Evolutionary conservation across 768 basidiomycete species (phyloP).

Genomic region (Rhodotorula graminis): DNA sequence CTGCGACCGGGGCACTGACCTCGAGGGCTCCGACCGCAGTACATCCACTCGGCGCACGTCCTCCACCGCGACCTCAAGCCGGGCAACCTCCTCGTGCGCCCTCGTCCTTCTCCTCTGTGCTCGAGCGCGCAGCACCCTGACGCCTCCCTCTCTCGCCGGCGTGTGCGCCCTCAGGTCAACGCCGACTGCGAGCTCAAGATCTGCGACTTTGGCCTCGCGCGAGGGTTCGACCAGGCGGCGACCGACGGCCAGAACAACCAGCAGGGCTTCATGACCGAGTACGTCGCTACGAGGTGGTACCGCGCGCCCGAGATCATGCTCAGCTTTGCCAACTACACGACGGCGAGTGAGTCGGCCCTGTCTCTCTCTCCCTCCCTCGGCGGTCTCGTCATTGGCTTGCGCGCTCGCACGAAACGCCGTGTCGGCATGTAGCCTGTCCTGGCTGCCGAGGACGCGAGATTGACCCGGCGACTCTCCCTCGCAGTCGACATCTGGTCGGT

Average conservation of each 20-base stretch:
- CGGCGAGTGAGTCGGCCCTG: constrained; percentile 46
- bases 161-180: constrained; percentile 76
- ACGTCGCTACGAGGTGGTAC: constrained; percentile 95
- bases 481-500: constrained; percentile 52
- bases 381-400: no score
- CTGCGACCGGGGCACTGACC: neutral
- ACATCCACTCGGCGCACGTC: constrained; percentile 53
- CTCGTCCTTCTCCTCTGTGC: neutral
- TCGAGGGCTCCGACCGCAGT: constrained; percentile 41
- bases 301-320: constrained; percentile 98
- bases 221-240: constrained; percentile 43
- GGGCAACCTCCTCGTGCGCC: constrained; percentile 48
- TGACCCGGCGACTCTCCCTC: constrained; percentile 3
- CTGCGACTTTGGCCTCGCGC: constrained; percentile 93
- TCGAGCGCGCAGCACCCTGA: neutral
- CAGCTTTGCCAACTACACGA: constrained; percentile 50
- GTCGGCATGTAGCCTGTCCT: no score
- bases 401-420: no score
- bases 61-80: constrained; percentile 54
- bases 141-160: neutral
- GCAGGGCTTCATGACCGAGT: constrained; percentile 92
- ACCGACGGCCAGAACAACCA: constrained; percentile 53
- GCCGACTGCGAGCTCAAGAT: constrained; percentile 98
- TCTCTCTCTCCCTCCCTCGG: neutral
- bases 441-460: neutral